These are phyloP conservation scores for Leccinum boreale DNA, from an alignment of 768 basidiomycete genomes.

Conservation along the genomic window DNA sequence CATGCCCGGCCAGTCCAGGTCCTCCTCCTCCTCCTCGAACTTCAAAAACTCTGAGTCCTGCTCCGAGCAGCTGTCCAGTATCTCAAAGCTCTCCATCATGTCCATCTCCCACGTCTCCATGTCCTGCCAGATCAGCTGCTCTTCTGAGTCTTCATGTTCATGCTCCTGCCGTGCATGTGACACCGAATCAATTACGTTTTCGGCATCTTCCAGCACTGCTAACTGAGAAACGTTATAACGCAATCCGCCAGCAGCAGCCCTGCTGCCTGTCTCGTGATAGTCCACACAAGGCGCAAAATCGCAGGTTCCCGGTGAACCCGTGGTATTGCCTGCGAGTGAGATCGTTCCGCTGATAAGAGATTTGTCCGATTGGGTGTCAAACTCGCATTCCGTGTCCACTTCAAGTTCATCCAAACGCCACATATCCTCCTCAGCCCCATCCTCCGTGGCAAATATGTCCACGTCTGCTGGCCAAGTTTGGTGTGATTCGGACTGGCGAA, in stretches of 20 bases:
- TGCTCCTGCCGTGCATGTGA: slow-evolving; percentile 14
- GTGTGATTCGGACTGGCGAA: background rate
- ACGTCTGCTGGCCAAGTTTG: slow-evolving; percentile 9
- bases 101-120: slow-evolving; percentile 1
- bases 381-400: slow-evolving; percentile 3
- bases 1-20: slow-evolving; percentile 4
- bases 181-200: background rate
- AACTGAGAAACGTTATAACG: slow-evolving; percentile 12
- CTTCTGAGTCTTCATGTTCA: slow-evolving; percentile 1
- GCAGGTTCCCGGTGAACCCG: slow-evolving; percentile 9
- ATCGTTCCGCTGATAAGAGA: slow-evolving; percentile 25
- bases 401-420: slow-evolving; percentile 11
- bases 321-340: slow-evolving; percentile 18
- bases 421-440: slow-evolving; percentile 13
- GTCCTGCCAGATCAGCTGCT: slow-evolving; percentile 13
- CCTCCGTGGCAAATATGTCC: slow-evolving; percentile 17
- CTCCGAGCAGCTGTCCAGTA: slow-evolving; percentile 2
- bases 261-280: slow-evolving; percentile 10
- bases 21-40: slow-evolving; percentile 11
- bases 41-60: slow-evolving; percentile 17
- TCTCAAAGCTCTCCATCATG: slow-evolving; percentile 11
- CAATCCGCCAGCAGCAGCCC: slow-evolving; percentile 10
- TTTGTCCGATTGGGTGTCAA: slow-evolving; percentile 15
- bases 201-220: slow-evolving; percentile 18
- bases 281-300: slow-evolving; percentile 10